Evolutionary conservation across 768 basidiomycete species (phyloP), one percentile per base, ranked within the genome.

Genomic region (Pleurotus djamor): DNA sequence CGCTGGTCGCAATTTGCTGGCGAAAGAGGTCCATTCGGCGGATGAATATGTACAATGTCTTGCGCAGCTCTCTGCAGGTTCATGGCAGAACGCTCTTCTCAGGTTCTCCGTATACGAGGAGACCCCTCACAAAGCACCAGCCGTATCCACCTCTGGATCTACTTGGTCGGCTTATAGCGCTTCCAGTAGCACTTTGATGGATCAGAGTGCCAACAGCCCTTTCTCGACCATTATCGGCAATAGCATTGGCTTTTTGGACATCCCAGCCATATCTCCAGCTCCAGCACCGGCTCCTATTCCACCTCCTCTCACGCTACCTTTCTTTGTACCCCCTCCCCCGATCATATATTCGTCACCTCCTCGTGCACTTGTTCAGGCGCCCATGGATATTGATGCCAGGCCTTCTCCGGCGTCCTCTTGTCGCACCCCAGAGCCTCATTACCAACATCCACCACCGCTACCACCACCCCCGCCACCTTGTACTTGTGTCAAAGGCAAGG

Each of bases 51-150:
- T 76, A 52, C 72, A 67, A 34, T 77, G 75, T 64, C 77, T 84
- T 33, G 70, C 75, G 33, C 80, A 80, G 55, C 82, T 83, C 69
- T 76, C 71, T 36, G 75, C 77, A 48, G 79, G 80, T 61, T 64
- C 69, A n/a, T 88, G 83, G 82, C 73, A 77, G 17, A 83, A 81
- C 63, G 82, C 84, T 48, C 70, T 87, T 51, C 73, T 92, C 34
- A 81, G 82, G 67, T 88, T 92, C 72, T 75, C 79, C 16, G 76
- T 92, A 14, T 74, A 76, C 58, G 87, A 89, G 60, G 81, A 79
- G 64, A 74, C 71, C 8, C 70, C 74, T 6, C 74, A 75, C 71
- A 76, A 78, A 63, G 61, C 68, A 0, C 72, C 76, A 0, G 59
- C 57, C 38, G 38, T 44, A 38, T 57, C 48, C 35, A 43, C 55